Conservation (phyloP, 2,329 filamentous ascomycete genomes). For the Diaporthe citriasiana region DNA sequence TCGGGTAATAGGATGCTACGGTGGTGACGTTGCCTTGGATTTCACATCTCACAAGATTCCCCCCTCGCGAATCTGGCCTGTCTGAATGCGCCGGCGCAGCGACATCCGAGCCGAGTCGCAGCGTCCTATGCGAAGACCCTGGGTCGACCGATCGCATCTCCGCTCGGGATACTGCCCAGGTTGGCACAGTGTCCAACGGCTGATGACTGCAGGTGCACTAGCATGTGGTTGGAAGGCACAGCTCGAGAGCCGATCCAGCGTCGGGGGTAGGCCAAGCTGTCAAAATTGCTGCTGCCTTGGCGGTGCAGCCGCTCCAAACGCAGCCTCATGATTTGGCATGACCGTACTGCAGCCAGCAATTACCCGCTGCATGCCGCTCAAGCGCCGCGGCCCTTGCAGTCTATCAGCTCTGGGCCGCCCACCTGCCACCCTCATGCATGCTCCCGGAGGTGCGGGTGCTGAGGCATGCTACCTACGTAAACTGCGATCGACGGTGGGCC, state of each 20-base stretch:
- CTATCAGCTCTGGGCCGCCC: background rate
- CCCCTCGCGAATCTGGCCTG: conserved; percentile 15
- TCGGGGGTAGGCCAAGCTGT: background rate
- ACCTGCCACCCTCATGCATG: background rate
- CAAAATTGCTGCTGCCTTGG: background rate
- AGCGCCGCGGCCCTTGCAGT: conserved; percentile 17
- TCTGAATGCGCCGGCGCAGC: conserved; percentile 22
- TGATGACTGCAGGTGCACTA: conserved; percentile 2
- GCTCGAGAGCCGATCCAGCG: background rate
- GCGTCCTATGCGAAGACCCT: background rate
- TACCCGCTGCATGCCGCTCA: conserved; percentile 26
- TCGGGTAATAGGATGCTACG: conserved; percentile 5
- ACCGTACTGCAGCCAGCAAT: conserved; percentile 9
- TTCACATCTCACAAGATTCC: conserved; percentile 34
- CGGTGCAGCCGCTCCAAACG: conserved; percentile 9
- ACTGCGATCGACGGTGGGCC: conserved; percentile 3
- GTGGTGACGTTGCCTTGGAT: background rate
- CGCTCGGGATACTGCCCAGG: conserved; percentile 8
- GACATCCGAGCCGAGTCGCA: conserved; percentile 17
- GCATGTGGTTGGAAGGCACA: background rate
- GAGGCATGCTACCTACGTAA: conserved; percentile 11
- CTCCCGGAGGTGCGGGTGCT: background rate
- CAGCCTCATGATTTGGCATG: conserved; percentile 25
- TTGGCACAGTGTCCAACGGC: background rate
- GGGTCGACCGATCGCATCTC: conserved; percentile 6